Percentiles rank a stretch among this genome's conserved stretches.
phyloP scores from a whole-genome alignment of 805 yeast species.

The Yarrowia alimentaria region DNA sequence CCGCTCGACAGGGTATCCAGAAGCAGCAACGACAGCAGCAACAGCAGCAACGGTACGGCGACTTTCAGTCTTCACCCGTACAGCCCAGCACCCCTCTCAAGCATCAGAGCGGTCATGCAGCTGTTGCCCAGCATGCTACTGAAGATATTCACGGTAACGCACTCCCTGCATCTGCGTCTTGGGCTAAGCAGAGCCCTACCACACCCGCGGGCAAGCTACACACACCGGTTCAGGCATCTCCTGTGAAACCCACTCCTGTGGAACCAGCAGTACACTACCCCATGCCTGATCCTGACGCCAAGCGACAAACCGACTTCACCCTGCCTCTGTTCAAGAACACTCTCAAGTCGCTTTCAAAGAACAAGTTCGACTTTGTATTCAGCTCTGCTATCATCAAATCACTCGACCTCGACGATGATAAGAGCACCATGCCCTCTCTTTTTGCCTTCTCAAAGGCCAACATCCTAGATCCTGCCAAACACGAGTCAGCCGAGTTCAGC shows the following conservation, averaged over 20 bases:
- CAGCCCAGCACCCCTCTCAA: conserved; percentile 18
- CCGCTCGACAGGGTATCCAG: conserved; percentile 38
- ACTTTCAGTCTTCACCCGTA: conserved; percentile 10
- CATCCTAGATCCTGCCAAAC: conserved; percentile 18
- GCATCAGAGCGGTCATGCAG: conserved; percentile 27
- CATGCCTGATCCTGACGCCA: conserved; percentile 43
- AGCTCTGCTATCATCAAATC: conserved; percentile 13
- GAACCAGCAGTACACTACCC: conserved; percentile 29
- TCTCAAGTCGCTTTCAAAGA: conserved; percentile 26
- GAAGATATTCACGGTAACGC: conserved; percentile 45
- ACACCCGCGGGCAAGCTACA: conserved; percentile 37
- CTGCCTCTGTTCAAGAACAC: conserved; percentile 52
- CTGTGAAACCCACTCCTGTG: conserved; percentile 20
- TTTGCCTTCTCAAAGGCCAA: conserved; percentile 24
- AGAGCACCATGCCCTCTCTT: not conserved
- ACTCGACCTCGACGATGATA: conserved; percentile 10
- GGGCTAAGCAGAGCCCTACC: conserved; percentile 48
- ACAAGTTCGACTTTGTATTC: conserved; percentile 24
- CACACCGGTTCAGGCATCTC: conserved; percentile 30
- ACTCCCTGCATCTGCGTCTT: conserved; percentile 69
- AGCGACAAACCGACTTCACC: conserved; percentile 47
- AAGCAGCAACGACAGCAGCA: conserved; percentile 28
- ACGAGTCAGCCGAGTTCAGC: conserved; percentile 9
- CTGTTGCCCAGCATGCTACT: conserved; percentile 28
- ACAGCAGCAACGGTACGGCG: conserved; percentile 22